These are phyloP conservation scores for Cryptococcus sp. DNA, from an alignment of 1,284 basidiomycete species.

Conservation along the genomic window DNA sequence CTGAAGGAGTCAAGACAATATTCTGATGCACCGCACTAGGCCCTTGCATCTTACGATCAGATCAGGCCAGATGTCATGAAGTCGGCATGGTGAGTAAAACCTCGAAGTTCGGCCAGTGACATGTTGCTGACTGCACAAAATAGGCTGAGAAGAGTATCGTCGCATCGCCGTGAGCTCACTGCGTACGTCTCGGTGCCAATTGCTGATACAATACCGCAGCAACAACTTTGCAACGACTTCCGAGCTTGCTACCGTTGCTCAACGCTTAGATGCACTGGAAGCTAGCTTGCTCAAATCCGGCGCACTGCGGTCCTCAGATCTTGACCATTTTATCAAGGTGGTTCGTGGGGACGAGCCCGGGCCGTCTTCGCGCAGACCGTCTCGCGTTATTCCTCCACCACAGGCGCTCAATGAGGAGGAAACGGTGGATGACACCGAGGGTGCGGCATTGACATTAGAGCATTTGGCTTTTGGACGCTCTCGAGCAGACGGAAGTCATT, in stretches of 20 bases:
- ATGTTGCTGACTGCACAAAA: not conserved
- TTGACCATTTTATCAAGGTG: slow-evolving; percentile 43
- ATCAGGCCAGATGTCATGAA: slow-evolving; percentile 52
- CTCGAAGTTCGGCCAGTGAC: too few species aligned
- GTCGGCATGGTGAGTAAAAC: slow-evolving; percentile 47
- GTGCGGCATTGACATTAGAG: slow-evolving; percentile 52
- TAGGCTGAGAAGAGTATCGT: slow-evolving; percentile 46
- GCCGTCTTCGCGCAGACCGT: not conserved
- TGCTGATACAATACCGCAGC: not conserved
- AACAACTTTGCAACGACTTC: slow-evolving; percentile 46
- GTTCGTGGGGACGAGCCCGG: slow-evolving; percentile 12
- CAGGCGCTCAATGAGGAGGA: slow-evolving; percentile 13
- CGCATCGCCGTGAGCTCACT: slow-evolving; percentile 30
- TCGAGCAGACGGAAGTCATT: slow-evolving; percentile 40
- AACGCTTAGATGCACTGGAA: slow-evolving; percentile 52
- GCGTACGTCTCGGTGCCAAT: too few species aligned
- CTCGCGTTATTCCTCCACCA: not conserved
- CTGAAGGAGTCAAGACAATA: slow-evolving; percentile 4
- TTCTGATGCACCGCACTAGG: slow-evolving; percentile 20
- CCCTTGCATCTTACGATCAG: slow-evolving; percentile 50
- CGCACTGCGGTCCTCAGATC: slow-evolving; percentile 43
- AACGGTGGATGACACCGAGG: slow-evolving; percentile 51
- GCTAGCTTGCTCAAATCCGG: slow-evolving; percentile 47
- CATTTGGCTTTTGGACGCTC: slow-evolving; percentile 53
- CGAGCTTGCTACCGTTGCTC: slow-evolving; percentile 49